Evolutionary conservation across 345 rosid species (phyloP).

Genomic region (Populus simonii): DNA sequence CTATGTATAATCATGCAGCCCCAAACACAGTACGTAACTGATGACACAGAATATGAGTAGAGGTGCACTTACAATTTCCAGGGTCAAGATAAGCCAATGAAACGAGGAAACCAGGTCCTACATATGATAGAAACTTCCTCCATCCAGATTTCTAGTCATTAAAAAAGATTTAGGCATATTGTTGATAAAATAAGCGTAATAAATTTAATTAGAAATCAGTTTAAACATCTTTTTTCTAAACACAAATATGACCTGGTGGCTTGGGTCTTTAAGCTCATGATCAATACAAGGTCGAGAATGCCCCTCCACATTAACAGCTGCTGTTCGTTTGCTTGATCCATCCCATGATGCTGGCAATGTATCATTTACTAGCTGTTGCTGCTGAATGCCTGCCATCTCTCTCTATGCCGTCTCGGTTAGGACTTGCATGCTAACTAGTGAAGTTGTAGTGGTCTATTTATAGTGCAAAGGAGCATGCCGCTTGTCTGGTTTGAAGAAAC

Average conservation of each 20-base stretch:
- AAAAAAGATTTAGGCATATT: neutral
- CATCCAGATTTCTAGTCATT: conserved; percentile 48
- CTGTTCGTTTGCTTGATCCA: conserved; percentile 40
- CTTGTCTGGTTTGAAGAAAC: neutral
- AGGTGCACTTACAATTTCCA: conserved; percentile 41
- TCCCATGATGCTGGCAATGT: conserved; percentile 7
- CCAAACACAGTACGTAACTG: neutral
- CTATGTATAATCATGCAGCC: neutral
- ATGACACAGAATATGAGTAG: no score
- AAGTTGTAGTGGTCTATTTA: neutral
- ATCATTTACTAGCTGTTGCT: conserved; percentile 14
- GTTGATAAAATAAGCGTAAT: neutral
- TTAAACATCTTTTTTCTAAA: neutral
- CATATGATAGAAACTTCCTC: conserved; percentile 45
- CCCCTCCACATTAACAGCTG: conserved; percentile 27
- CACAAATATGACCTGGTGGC: conserved; percentile 1
- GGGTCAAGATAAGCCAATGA: conserved; percentile 69
- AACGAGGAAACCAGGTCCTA: conserved; percentile 68
- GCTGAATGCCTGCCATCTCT: conserved; percentile 26
- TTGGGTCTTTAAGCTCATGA: neutral
- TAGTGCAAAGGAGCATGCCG: neutral
- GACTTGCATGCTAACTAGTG: neutral
- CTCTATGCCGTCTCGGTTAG: neutral
- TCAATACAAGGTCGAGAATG: neutral
- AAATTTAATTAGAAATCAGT: neutral